These are phyloP conservation scores for Aspergillus sojae DNA, from an alignment of 2,329 filamentous ascomycete species.

Conservation along the genomic window DNA sequence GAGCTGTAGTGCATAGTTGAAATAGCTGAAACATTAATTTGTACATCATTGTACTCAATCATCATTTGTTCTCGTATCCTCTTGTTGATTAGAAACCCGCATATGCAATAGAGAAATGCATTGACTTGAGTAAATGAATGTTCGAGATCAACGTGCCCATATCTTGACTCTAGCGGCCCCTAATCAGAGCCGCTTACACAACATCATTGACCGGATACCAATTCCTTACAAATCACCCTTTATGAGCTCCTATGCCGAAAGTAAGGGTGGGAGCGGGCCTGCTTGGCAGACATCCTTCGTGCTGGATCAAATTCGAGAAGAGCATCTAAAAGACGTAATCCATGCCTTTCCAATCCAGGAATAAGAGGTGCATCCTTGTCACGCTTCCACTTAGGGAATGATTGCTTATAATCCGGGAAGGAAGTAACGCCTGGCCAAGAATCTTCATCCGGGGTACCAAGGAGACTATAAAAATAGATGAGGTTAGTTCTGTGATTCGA, in stretches of 20 bases:
- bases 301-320: constrained; percentile 88
- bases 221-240: not conserved
- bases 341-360: constrained; percentile 68
- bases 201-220: not conserved
- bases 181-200: no score
- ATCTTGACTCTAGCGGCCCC: no score
- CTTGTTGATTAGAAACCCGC: not conserved
- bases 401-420: constrained; percentile 89
- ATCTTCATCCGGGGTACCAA: constrained; percentile 81
- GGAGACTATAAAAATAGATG: constrained; percentile 55
- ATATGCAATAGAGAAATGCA: not conserved
- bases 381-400: constrained; percentile 87
- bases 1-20: not conserved
- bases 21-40: not conserved
- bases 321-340: constrained; percentile 56
- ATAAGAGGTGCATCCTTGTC: constrained; percentile 69
- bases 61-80: not conserved
- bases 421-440: constrained; percentile 89
- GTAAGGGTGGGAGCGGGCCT: constrained; percentile 81
- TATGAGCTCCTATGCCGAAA: constrained; percentile 61
- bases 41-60: not conserved
- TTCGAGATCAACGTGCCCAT: not conserved
- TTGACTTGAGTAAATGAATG: not conserved
- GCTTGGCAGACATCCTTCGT: constrained; percentile 84
- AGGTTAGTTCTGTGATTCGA: not conserved